A percentile compares a stretch with the other conserved stretches of the same genome.
These are phyloP conservation scores for Psilocybe subaeruginosa DNA, from an alignment of 768 basidiomycete species.

Conservation along the genomic window DNA sequence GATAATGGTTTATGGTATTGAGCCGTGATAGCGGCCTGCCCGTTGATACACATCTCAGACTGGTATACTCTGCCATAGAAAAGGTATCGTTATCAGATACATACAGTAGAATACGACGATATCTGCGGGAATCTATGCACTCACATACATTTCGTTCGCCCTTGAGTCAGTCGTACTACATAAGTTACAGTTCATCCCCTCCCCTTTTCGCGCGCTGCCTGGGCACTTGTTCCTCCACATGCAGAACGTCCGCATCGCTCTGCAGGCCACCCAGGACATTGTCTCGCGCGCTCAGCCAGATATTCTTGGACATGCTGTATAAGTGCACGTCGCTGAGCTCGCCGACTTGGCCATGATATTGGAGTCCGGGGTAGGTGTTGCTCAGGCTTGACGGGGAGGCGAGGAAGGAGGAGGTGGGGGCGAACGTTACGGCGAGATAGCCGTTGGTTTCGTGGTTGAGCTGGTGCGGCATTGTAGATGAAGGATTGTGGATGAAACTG, in stretches of 20 bases:
- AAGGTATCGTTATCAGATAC: too few relatives aligned
- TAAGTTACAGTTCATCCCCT: slow-evolving; percentile 26
- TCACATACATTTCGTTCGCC: slow-evolving; percentile 17
- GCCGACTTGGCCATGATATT: slow-evolving; percentile 34
- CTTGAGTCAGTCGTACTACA: slow-evolving; percentile 17
- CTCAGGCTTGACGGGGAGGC: slow-evolving; percentile 25
- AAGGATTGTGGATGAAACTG: background rate
- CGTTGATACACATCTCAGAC: too few relatives aligned
- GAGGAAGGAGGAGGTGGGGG: slow-evolving; percentile 19
- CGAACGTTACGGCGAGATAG: slow-evolving; percentile 32
- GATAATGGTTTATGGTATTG: too few relatives aligned
- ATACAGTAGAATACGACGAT: too few relatives aligned
- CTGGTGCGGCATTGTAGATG: slow-evolving; percentile 9
- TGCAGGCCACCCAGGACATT: slow-evolving; percentile 26
- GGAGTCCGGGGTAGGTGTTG: slow-evolving; percentile 26
- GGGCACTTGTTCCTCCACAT: slow-evolving; percentile 31
- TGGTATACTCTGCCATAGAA: background rate
- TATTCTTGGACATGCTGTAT: slow-evolving; percentile 30
- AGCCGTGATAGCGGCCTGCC: too few relatives aligned
- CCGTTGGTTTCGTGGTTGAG: slow-evolving; percentile 19
- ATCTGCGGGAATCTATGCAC: slow-evolving; percentile 30
- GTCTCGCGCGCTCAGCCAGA: slow-evolving; percentile 27
- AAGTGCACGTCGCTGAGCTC: slow-evolving; percentile 33
- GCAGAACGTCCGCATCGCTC: slow-evolving; percentile 23
- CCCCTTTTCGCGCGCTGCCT: slow-evolving; percentile 26